A percentile compares a stretch with the other conserved stretches of the same genome.
Evolutionary conservation across 2,329 filamentous ascomycete genomes (phyloP).

Genomic region (Aspergillus carbonarius): DNA sequence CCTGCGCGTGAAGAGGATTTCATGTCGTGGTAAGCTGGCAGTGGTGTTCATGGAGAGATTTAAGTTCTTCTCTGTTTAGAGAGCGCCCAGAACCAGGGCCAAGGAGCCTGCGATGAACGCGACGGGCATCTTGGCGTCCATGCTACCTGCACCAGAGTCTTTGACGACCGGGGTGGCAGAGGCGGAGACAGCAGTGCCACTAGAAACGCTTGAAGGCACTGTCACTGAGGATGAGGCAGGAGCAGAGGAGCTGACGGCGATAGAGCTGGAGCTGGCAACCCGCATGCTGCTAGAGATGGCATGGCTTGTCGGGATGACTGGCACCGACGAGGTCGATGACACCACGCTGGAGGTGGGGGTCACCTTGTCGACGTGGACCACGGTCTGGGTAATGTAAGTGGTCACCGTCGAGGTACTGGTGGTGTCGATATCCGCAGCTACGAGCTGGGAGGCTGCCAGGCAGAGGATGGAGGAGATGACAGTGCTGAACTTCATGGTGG

Average conservation of each 20-base stretch:
- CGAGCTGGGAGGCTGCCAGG: slow-evolving; percentile 34
- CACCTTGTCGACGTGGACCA: slow-evolving; percentile 45
- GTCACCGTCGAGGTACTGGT: slow-evolving; percentile 30
- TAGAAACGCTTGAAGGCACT: slow-evolving; percentile 15
- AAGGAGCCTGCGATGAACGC: slow-evolving; percentile 39
- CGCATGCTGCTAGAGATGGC: slow-evolving; percentile 16
- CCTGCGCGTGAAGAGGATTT: background rate
- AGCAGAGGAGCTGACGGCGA: slow-evolving; percentile 23
- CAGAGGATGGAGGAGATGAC: slow-evolving; percentile 35
- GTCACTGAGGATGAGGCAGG: slow-evolving; percentile 14
- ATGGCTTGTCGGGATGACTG: slow-evolving; percentile 31
- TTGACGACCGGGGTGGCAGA: slow-evolving; percentile 14
- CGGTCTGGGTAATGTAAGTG: slow-evolving; percentile 44
- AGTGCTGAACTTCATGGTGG: slow-evolving; percentile 39
- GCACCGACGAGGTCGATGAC: slow-evolving; percentile 21
- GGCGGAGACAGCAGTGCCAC: slow-evolving; percentile 24
- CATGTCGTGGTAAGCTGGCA: background rate
- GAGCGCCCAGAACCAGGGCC: slow-evolving; percentile 36
- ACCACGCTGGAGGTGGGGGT: slow-evolving; percentile 26
- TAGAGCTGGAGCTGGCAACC: slow-evolving; percentile 28
- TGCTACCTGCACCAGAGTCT: slow-evolving; percentile 16
- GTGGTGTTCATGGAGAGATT: slow-evolving; percentile 8
- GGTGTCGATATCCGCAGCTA: slow-evolving; percentile 28
- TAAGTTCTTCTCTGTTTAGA: slow-evolving; percentile 21
- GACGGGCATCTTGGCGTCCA: slow-evolving; percentile 28